These are phyloP conservation scores for Metarhizium anisopliae DNA, from an alignment of 2,329 filamentous ascomycete species.

Conservation along the genomic window DNA sequence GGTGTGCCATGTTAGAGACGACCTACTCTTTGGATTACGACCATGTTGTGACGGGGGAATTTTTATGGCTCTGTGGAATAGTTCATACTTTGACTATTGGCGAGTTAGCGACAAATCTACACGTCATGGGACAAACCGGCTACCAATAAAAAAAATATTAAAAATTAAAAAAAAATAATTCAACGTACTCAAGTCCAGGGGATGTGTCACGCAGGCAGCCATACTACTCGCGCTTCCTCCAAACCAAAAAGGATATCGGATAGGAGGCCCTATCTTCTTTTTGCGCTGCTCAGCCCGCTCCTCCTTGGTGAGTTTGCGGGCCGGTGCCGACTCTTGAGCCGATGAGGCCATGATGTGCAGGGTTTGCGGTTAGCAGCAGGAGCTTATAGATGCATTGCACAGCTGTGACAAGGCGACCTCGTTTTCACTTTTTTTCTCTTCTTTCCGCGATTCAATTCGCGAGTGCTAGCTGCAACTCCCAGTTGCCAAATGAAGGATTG, in stretches of 20 bases:
- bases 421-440: not conserved
- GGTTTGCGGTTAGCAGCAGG: not conserved
- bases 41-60: too few relatives aligned
- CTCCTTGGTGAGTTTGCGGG: conserved; percentile 7
- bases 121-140: too few relatives aligned
- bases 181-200: conserved; percentile 74
- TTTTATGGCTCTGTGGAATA: not conserved
- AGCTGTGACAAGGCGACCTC: not conserved
- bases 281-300: conserved; percentile 12
- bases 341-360: conserved; percentile 12
- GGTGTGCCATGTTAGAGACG: not conserved
- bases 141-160: too few relatives aligned
- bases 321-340: conserved; percentile 3
- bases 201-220: conserved; percentile 87
- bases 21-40: too few relatives aligned
- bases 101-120: not conserved
- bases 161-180: not conserved
- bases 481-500: not conserved
- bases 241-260: conserved; percentile 84
- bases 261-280: conserved; percentile 28
- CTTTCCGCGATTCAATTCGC: not conserved
- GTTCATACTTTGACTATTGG: conserved; percentile 8
- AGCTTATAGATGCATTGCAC: conserved; percentile 2
- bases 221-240: conserved; percentile 89
- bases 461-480: not conserved